Percentiles rank a stretch among this genome's conserved stretches.
phyloP scores from a whole-genome alignment of 192 early-diverging fungal species.

The Rhizoclosmatium sp. region DNA sequence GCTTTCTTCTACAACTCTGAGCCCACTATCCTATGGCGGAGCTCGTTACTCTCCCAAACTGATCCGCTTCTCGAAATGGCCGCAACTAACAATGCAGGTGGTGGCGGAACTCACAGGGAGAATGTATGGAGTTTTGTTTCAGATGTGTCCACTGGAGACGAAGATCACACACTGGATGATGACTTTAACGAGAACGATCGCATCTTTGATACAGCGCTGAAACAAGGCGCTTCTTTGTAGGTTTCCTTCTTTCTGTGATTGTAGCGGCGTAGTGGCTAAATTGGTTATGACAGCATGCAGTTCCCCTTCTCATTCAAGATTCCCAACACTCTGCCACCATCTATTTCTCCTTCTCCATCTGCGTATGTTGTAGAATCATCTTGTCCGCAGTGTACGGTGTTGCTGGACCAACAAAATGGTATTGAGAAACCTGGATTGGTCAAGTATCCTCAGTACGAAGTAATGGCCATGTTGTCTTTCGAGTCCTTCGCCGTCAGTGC shows the following conservation, averaged over 20 bases:
- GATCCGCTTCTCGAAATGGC: not conserved
- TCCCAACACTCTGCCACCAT: conserved; percentile 10
- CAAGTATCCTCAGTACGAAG: conserved; percentile 25
- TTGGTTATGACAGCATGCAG: conserved; percentile 23
- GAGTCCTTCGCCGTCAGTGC: conserved; percentile 30
- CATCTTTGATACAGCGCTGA: conserved; percentile 30
- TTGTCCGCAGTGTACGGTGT: not conserved
- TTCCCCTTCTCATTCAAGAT: conserved; percentile 33
- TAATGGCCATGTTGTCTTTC: conserved; percentile 37
- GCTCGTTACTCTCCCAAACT: not conserved
- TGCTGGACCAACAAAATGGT: not conserved
- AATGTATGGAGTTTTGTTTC: conserved; percentile 25
- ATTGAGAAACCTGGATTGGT: conserved; percentile 6
- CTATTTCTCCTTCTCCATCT: not conserved
- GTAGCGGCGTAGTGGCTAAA: not conserved
- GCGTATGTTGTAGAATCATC: not conserved
- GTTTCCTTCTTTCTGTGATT: not conserved
- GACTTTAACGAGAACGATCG: conserved; percentile 36
- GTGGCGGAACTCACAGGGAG: not conserved
- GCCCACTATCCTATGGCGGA: conserved; percentile 22
- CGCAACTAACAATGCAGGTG: not conserved
- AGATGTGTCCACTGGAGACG: conserved; percentile 25
- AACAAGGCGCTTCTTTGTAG: conserved; percentile 24
- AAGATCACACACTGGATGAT: conserved; percentile 23
- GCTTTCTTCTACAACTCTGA: conserved; percentile 30